Conservation (phyloP, 805 yeast genomes). For the Teunomyces cretensis region DNA sequence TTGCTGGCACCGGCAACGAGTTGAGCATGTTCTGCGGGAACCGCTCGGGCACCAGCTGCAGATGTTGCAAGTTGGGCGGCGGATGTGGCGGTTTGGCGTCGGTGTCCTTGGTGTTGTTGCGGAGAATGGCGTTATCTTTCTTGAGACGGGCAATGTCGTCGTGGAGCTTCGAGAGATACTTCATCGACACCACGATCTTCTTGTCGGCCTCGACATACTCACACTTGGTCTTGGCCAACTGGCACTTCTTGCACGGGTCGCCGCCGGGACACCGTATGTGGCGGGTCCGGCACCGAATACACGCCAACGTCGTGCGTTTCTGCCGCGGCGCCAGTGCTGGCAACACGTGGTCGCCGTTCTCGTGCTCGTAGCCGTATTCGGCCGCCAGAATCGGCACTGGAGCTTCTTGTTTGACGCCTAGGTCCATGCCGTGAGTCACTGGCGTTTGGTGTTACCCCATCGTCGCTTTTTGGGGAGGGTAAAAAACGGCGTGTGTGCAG, state of each 20-base stretch:
- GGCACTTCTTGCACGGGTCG: conserved; percentile 67
- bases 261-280: conserved; percentile 81
- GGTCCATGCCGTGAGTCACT: conserved; percentile 7
- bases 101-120: conserved; percentile 41
- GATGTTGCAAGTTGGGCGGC: conserved; percentile 5
- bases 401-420: conserved; percentile 2
- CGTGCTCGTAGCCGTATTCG: background rate
- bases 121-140: conserved; percentile 60
- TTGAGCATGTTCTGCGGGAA: background rate
- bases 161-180: conserved; percentile 64
- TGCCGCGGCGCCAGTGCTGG: conserved; percentile 3
- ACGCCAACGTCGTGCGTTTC: conserved; percentile 43
- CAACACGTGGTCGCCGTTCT: background rate
- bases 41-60: conserved; percentile 5
- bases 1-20: background rate
- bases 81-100: conserved; percentile 12
- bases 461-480: background rate
- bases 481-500: too few species aligned
- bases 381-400: background rate
- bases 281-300: conserved; percentile 67
- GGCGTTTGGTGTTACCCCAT: background rate
- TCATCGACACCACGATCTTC: conserved; percentile 71
- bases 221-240: conserved; percentile 54
- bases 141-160: conserved; percentile 65
- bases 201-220: conserved; percentile 72